These are phyloP conservation scores for Scedosporium aurantiacum DNA, from an alignment of 2,329 filamentous ascomycete genomes.

Conservation along the genomic window DNA sequence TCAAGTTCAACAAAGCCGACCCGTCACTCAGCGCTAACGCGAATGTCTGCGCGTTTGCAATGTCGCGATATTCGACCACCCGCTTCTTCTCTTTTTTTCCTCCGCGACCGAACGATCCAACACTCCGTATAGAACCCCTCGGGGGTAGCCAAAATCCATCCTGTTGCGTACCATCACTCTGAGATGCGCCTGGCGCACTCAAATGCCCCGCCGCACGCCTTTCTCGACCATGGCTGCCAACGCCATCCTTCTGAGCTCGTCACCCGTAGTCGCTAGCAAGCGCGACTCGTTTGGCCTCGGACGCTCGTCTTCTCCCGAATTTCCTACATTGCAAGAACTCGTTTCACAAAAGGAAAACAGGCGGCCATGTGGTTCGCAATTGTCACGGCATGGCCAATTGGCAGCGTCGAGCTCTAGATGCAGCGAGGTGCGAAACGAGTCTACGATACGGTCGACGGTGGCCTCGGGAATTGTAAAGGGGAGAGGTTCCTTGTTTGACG, in stretches of 20 bases:
- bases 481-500: background rate
- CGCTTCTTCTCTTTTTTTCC: background rate
- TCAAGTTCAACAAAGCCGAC: background rate
- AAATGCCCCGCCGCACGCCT: background rate
- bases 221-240: background rate
- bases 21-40: background rate
- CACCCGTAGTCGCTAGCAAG: background rate
- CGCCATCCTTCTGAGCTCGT: constrained; percentile 2
- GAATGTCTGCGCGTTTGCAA: too few relatives aligned
- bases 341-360: background rate
- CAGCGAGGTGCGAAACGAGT: background rate
- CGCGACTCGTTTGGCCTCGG: background rate
- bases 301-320: constrained; percentile 6
- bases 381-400: background rate
- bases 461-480: background rate
- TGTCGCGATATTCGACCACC: too few relatives aligned
- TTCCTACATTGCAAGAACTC: constrained; percentile 4
- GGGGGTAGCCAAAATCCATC: background rate
- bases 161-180: constrained; percentile 2
- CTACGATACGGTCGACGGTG: background rate
- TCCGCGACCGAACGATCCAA: background rate
- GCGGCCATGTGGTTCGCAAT: background rate
- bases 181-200: constrained; percentile 7
- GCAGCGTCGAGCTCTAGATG: background rate
- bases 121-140: background rate